Percentiles rank a stretch among this genome's conserved stretches.
Evolutionary conservation across 2,329 filamentous ascomycete species (phyloP).

Genomic region (Triangularia verruculosa): DNA sequence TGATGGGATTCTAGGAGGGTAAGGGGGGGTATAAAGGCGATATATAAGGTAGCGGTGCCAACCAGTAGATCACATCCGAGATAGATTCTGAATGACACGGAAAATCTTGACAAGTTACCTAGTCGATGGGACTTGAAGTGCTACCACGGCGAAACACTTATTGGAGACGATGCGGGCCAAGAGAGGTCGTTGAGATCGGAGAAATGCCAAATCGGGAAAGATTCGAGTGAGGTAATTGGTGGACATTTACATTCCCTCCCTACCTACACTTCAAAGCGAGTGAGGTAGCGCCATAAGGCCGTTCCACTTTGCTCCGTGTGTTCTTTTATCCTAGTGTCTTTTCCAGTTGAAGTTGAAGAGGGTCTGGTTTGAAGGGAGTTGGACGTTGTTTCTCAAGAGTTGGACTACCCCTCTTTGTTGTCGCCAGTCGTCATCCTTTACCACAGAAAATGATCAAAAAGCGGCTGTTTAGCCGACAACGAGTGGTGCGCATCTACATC

Average conservation of each 20-base stretch:
- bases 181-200: background rate
- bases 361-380: background rate
- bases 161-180: background rate
- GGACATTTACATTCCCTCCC: background rate
- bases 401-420: background rate
- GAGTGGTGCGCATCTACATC: background rate
- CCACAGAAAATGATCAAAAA: background rate
- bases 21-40: background rate
- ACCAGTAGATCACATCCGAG: background rate
- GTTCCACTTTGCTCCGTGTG: background rate
- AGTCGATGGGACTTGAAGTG: background rate
- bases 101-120: background rate
- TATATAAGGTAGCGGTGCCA: background rate
- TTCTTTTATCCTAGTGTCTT: background rate
- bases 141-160: background rate
- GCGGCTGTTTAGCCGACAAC: background rate
- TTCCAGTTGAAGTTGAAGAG: background rate
- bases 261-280: background rate
- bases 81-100: background rate
- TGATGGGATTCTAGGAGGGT: background rate
- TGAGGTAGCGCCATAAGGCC: background rate
- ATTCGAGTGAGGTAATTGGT: background rate
- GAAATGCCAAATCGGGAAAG: background rate
- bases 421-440: background rate
- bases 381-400: background rate